Conservation (phyloP, 164 flowering plant species). For the Vitis labrusca region DNA sequence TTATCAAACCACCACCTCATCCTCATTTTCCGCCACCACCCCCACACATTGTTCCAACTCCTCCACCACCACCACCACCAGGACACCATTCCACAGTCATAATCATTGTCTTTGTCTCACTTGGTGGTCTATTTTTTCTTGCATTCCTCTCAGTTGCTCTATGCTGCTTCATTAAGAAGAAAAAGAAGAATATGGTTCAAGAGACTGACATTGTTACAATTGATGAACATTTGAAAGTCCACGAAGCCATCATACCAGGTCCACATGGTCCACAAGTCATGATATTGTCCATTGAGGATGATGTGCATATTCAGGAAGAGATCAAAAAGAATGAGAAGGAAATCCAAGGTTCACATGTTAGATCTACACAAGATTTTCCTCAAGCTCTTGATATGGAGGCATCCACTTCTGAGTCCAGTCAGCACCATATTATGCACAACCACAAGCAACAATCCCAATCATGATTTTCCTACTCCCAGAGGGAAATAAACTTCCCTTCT, state of each 20-base stretch:
- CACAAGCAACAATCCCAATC: background rate
- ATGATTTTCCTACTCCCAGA: no score
- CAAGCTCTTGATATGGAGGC: conserved; percentile 14
- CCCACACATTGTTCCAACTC: conserved; percentile 20
- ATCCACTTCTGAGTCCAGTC: conserved; percentile 21
- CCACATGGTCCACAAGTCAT: conserved; percentile 42
- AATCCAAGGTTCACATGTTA: conserved; percentile 17
- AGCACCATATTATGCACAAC: conserved; percentile 22
- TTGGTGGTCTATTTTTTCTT: conserved; percentile 68
- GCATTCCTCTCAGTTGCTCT: conserved; percentile 58
- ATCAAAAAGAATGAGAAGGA: conserved; percentile 34
- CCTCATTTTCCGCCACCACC: conserved; percentile 21
- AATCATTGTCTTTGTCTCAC: conserved; percentile 48
- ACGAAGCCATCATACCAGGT: conserved; percentile 47
- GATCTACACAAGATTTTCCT: conserved; percentile 11
- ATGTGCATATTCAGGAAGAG: conserved; percentile 45
- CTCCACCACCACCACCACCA: conserved; percentile 44
- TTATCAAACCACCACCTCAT: conserved; percentile 17
- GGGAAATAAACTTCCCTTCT: no score
- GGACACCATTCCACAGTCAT: conserved; percentile 39
- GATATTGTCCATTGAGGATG: conserved; percentile 43
- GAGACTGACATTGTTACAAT: conserved; percentile 32
- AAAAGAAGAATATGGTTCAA: conserved; percentile 34
- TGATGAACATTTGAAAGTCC: conserved; percentile 43
- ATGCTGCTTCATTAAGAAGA: conserved; percentile 61